phyloP scores from a whole-genome alignment of 768 basidiomycete species.

The Collybiopsis confluens region DNA sequence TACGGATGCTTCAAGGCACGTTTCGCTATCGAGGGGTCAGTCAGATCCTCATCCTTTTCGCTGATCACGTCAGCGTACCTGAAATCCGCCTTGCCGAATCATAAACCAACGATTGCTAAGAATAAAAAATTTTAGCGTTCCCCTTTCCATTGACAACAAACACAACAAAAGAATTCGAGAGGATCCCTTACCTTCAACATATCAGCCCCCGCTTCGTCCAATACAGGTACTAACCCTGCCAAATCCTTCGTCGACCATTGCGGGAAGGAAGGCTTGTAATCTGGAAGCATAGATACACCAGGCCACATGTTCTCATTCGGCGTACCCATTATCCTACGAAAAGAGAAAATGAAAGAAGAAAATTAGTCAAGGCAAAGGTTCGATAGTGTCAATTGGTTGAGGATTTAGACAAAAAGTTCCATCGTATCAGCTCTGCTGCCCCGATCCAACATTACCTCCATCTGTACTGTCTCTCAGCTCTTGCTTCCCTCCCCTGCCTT shows the following conservation, averaged over 20 bases:
- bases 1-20: slow-evolving; percentile 49
- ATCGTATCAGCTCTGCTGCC: too few species aligned
- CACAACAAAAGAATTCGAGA: background rate
- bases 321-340: slow-evolving; percentile 82
- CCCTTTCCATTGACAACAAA: background rate
- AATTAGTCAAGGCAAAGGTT: too few species aligned
- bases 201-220: slow-evolving; percentile 80
- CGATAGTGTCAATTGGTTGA: too few species aligned
- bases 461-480: too few species aligned
- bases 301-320: slow-evolving; percentile 92
- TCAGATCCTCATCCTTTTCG: too few species aligned
- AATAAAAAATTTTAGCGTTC: too few species aligned
- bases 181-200: slow-evolving; percentile 57
- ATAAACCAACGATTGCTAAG: slow-evolving; percentile 69
- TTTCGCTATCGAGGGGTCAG: slow-evolving; percentile 45
- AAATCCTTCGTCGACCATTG: slow-evolving; percentile 87
- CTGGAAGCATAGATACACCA: slow-evolving; percentile 80
- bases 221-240: slow-evolving; percentile 52
- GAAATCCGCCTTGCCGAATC: slow-evolving; percentile 92
- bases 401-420: too few species aligned
- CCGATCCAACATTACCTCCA: too few species aligned
- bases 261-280: slow-evolving; percentile 96
- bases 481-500: too few species aligned
- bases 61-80: too few species aligned
- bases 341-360: slow-evolving; percentile 8